A percentile compares a stretch with the other conserved stretches of the same genome.
Conservation (phyloP, 495 filamentous ascomycete genomes). For the Baudoinia panamericana region DNA sequence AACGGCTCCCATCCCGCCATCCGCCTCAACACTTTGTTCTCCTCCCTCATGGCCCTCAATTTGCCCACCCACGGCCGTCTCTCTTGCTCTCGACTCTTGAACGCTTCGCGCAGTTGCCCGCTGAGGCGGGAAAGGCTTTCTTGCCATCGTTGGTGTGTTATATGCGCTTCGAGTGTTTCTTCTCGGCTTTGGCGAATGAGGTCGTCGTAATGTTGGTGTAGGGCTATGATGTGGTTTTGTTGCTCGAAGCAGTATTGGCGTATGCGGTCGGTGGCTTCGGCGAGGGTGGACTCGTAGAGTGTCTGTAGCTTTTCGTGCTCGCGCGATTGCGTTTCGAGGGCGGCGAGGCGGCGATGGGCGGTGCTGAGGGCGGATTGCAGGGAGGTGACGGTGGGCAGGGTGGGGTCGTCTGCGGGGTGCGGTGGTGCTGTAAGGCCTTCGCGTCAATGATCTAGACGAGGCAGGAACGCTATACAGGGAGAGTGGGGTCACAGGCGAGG, state of each 20-base stretch:
- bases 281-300: conserved; percentile 44
- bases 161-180: conserved; percentile 41
- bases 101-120: conserved; percentile 21
- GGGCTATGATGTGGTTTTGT: conserved; percentile 42
- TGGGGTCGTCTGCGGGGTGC: neutral
- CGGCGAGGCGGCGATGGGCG: conserved; percentile 32
- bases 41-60: conserved; percentile 25
- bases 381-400: neutral
- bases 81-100: conserved; percentile 20
- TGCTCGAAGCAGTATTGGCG: conserved; percentile 50
- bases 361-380: conserved; percentile 38
- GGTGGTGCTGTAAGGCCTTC: neutral
- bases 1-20: conserved; percentile 26
- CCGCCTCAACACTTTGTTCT: conserved; percentile 27
- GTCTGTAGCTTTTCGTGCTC: conserved; percentile 42
- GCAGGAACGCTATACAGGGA: neutral
- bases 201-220: conserved; percentile 48
- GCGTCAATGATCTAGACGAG: neutral
- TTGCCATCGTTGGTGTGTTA: conserved; percentile 56
- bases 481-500: neutral
- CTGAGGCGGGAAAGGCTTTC: conserved; percentile 28
- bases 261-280: conserved; percentile 46
- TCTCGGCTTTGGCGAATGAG: conserved; percentile 46
- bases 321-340: conserved; percentile 36
- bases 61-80: conserved; percentile 15